Conservation (phyloP, 768 basidiomycete species). For the Lepiota venenata region DNA sequence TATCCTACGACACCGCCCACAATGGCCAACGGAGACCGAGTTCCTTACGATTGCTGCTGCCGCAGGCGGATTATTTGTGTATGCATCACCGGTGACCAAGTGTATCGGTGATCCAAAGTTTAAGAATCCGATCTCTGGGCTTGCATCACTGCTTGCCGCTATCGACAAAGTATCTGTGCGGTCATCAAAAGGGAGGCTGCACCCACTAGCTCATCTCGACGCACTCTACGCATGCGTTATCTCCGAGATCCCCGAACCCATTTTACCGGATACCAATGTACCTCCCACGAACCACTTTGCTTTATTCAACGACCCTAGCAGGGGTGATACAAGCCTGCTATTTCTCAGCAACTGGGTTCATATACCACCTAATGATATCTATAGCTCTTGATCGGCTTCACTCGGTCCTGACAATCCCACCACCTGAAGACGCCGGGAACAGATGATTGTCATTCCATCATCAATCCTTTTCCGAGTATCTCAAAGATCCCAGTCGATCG, state of each 20-base stretch:
- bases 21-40: not conserved
- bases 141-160: not conserved
- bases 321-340: no score
- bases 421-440: no score
- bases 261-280: not conserved
- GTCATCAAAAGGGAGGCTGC: not conserved
- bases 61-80: not conserved
- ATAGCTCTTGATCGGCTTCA: no score
- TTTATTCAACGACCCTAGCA: no score
- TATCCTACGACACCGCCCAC: not conserved
- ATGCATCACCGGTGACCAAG: not conserved
- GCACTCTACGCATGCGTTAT: slow-evolving; percentile 6
- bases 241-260: not conserved
- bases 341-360: no score
- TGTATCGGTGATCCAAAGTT: not conserved
- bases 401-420: no score
- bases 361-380: no score
- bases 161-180: not conserved
- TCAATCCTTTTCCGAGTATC: no score
- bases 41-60: not conserved
- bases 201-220: slow-evolving; percentile 8
- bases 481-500: no score
- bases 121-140: not conserved
- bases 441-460: no score
- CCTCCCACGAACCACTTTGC: no score